A percentile compares a stretch with the other conserved stretches of the same genome.
Conservation (phyloP, 805 yeast species). For the Starmerella lactis-condensi region DNA sequence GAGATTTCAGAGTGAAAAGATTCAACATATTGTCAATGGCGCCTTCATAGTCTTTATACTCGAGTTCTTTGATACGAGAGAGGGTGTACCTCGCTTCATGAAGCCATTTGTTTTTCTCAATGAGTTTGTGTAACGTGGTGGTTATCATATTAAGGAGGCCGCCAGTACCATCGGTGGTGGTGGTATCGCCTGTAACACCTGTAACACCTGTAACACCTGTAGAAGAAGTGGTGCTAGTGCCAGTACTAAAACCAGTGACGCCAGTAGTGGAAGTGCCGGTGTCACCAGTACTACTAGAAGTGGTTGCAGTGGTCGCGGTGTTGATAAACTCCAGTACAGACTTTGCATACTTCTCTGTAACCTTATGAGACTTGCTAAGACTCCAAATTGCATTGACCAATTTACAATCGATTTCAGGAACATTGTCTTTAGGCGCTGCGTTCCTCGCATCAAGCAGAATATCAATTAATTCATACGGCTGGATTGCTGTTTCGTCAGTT, state of each 20-base stretch:
- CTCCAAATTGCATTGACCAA: constrained; percentile 4
- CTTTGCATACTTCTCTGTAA: background rate
- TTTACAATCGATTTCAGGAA: constrained; percentile 5
- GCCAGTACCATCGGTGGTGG: background rate
- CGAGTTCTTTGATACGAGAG: constrained; percentile 42
- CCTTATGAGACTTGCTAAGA: background rate
- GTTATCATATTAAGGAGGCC: constrained; percentile 1
- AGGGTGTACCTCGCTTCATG: constrained; percentile 64
- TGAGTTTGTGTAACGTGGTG: constrained; percentile 1
- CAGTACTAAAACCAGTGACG: too few species aligned
- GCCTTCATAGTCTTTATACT: constrained; percentile 31
- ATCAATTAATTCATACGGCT: too few species aligned
- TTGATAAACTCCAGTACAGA: background rate
- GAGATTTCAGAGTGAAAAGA: constrained; percentile 44
- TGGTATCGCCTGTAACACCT: too few species aligned
- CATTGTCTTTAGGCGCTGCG: background rate
- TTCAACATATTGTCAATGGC: constrained; percentile 50
- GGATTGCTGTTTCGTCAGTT: too few species aligned
- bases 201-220: too few species aligned
- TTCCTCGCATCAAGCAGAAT: constrained; percentile 1
- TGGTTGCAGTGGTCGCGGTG: background rate
- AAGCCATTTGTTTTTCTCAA: constrained; percentile 79
- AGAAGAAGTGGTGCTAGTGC: too few species aligned
- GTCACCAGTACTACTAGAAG: too few species aligned
- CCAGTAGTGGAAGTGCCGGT: too few species aligned